Conservation (phyloP, 2,329 filamentous ascomycete species). For the Dendryphion nanum region DNA sequence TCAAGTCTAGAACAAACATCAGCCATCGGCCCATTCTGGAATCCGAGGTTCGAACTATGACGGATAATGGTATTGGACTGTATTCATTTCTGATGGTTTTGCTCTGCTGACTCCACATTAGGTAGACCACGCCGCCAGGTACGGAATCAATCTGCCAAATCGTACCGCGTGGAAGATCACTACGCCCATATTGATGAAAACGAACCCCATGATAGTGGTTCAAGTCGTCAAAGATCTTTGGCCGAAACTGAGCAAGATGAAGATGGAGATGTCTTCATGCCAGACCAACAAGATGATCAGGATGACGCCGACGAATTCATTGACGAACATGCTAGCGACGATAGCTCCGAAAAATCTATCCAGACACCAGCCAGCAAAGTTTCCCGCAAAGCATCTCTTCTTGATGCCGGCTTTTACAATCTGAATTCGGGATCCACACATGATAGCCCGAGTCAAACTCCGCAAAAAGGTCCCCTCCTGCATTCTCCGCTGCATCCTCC, state of each 20-base stretch:
- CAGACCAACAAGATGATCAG: constrained; percentile 21
- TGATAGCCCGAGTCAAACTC: no score
- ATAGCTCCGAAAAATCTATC: constrained; percentile 1
- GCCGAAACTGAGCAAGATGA: constrained; percentile 14
- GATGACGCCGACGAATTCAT: constrained; percentile 18
- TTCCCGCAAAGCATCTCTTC: background rate
- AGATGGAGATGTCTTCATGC: constrained; percentile 26
- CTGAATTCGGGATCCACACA: no score
- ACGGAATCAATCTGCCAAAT: background rate
- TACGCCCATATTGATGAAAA: constrained; percentile 22
- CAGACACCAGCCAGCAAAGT: background rate
- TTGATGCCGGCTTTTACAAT: no score
- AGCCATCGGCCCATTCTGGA: no score
- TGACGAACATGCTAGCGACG: constrained; percentile 27
- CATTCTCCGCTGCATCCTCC: no score
- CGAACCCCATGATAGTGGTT: constrained; percentile 29
- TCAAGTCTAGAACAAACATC: no score
- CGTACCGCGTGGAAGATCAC: background rate
- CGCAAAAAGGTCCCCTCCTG: no score
- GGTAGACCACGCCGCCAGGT: no score
- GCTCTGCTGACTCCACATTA: no score
- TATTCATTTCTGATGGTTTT: no score
- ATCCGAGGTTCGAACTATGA: no score
- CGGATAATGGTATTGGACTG: no score
- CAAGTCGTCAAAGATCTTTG: background rate